These are phyloP conservation scores for Leucocoprinus sp. DNA, from an alignment of 768 basidiomycete species.

Conservation along the genomic window DNA sequence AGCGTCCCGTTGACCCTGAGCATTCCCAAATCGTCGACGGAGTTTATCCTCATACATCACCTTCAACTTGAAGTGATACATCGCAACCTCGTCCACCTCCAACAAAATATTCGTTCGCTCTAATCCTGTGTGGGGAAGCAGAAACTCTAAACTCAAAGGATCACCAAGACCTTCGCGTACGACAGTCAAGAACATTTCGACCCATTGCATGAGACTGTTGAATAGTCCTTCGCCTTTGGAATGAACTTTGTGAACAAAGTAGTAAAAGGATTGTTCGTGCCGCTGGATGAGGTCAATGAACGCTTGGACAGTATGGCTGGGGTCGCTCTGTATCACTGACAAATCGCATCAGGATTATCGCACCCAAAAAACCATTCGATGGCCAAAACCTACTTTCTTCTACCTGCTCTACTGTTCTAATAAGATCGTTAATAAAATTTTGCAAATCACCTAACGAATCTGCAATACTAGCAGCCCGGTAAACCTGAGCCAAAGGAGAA, in stretches of 20 bases:
- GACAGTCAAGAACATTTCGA: conserved; percentile 87
- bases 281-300: conserved; percentile 91
- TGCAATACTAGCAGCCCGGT: conserved; percentile 93
- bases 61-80: conserved; percentile 94
- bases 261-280: conserved; percentile 94
- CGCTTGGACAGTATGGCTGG: conserved; percentile 78
- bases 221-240: conserved; percentile 93
- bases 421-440: conserved; percentile 90
- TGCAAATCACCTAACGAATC: conserved; percentile 90
- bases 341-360: conserved; percentile 6
- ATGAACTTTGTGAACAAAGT: conserved; percentile 97
- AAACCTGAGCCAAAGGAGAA: conserved; percentile 91
- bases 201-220: conserved; percentile 92
- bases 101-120: conserved; percentile 70
- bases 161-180: conserved; percentile 82
- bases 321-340: conserved; percentile 75
- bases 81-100: conserved; percentile 84
- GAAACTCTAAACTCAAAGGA: conserved; percentile 74
- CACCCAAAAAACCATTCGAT: not conserved
- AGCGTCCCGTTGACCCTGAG: conserved; percentile 36
- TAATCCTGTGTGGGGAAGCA: conserved; percentile 75
- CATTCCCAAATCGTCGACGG: conserved; percentile 71
- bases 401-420: conserved; percentile 84
- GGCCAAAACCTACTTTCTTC: conserved; percentile 65
- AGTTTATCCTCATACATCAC: conserved; percentile 88